phyloP scores from a whole-genome alignment of 2,329 filamentous ascomycete species.

The Cytospora schulzeri region DNA sequence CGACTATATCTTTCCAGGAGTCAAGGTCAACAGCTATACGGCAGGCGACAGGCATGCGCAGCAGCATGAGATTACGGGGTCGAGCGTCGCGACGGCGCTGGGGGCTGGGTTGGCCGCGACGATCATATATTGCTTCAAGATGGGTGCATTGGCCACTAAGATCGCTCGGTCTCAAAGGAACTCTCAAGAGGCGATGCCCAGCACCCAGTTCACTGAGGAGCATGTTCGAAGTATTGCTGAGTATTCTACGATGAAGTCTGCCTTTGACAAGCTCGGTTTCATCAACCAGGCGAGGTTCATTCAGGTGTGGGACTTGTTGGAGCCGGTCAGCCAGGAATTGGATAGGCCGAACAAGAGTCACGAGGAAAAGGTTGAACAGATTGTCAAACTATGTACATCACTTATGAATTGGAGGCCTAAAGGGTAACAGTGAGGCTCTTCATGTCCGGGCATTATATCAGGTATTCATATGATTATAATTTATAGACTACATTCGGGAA shows the following conservation, averaged over 20 bases:
- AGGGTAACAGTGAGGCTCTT: background rate
- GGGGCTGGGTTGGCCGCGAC: background rate
- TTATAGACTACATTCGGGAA: no score
- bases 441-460: no score
- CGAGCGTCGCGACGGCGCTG: background rate
- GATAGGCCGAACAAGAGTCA: background rate
- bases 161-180: background rate
- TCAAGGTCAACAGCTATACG: background rate
- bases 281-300: background rate
- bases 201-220: background rate
- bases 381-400: background rate
- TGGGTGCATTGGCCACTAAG: background rate
- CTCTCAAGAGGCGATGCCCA: background rate
- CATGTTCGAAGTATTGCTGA: background rate
- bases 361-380: background rate
- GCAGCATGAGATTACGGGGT: background rate
- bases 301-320: background rate
- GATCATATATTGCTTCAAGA: constrained; percentile 9
- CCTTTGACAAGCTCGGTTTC: background rate
- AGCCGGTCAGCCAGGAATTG: background rate
- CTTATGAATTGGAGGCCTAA: background rate
- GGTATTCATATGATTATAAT: no score
- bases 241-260: background rate
- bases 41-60: background rate
- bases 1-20: background rate